phyloP scores from a whole-genome alignment of 805 yeast genomes.

The Blastobotrys mokoenaii region DNA sequence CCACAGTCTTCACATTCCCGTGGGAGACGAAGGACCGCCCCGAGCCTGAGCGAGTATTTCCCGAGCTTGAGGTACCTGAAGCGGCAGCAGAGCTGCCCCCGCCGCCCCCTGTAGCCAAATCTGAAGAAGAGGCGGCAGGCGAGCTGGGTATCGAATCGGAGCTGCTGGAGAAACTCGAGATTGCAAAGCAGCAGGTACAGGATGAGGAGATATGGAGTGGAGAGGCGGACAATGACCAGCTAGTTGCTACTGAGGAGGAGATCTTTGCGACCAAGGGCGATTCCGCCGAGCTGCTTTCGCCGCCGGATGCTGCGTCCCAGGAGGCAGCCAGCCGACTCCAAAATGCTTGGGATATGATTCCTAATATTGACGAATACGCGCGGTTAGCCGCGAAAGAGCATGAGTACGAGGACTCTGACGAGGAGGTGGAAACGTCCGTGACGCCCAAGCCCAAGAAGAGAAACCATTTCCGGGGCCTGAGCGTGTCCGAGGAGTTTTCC shows the following conservation, averaged over 20 bases:
- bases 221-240: no score
- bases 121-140: not conserved
- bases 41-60: conserved; percentile 11
- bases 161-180: no score
- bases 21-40: conserved; percentile 13
- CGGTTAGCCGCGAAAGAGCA: no score
- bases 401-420: no score
- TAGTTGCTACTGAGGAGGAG: no score
- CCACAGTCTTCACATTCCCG: conserved; percentile 16
- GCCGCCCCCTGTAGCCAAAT: not conserved
- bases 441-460: no score
- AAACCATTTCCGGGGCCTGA: no score
- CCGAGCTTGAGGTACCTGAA: conserved; percentile 6
- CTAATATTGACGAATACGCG: conserved; percentile 1
- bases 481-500: no score
- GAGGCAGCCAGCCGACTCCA: not conserved
- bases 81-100: not conserved
- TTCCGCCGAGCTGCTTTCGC: no score
- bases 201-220: not conserved
- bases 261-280: no score
- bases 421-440: no score
- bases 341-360: conserved; percentile 9
- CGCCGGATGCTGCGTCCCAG: no score
- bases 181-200: not conserved
- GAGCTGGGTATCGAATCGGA: not conserved